Evolutionary conservation across 768 basidiomycete genomes (phyloP).

Genomic region (Leccinellum albellum): DNA sequence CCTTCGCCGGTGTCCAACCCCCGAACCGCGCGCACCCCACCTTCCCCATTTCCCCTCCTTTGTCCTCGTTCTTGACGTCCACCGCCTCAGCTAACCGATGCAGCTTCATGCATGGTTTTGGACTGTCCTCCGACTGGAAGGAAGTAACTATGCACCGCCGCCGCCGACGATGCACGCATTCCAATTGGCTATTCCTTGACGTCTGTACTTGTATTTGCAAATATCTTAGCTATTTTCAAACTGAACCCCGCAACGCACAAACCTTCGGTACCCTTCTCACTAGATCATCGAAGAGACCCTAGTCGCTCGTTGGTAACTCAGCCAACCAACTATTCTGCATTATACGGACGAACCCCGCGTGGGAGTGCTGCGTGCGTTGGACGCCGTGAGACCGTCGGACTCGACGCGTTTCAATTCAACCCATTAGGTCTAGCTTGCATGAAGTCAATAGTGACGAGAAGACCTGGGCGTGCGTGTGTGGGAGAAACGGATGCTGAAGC

Average conservation of each 20-base stretch:
- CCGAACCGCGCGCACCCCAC: not conserved
- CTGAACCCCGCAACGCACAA: not conserved
- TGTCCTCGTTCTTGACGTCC: not conserved
- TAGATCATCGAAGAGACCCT: not conserved
- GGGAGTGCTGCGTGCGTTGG: not conserved
- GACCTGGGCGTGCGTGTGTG: not conserved
- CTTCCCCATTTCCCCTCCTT: not conserved
- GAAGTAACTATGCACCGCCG: not conserved
- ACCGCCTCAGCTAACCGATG: not conserved
- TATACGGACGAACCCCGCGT: not conserved
- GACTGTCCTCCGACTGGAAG: not conserved
- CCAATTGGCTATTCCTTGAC: not conserved
- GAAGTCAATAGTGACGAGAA: not conserved
- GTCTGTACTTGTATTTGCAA: not conserved
- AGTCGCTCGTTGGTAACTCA: not conserved
- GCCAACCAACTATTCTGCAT: too few species aligned
- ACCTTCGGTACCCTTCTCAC: not conserved
- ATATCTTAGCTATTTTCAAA: not conserved
- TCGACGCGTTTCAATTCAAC: constrained; percentile 9
- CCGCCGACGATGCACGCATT: not conserved
- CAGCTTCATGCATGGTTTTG: not conserved
- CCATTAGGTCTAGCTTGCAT: constrained; percentile 2
- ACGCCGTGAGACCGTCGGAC: not conserved
- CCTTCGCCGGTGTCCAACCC: not conserved
- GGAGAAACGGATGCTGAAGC: not conserved